A percentile compares a stretch with the other conserved stretches of the same genome.
Evolutionary conservation across 2,329 filamentous ascomycete species (phyloP).

Genomic region (Hypoxylon rubiginosum): DNA sequence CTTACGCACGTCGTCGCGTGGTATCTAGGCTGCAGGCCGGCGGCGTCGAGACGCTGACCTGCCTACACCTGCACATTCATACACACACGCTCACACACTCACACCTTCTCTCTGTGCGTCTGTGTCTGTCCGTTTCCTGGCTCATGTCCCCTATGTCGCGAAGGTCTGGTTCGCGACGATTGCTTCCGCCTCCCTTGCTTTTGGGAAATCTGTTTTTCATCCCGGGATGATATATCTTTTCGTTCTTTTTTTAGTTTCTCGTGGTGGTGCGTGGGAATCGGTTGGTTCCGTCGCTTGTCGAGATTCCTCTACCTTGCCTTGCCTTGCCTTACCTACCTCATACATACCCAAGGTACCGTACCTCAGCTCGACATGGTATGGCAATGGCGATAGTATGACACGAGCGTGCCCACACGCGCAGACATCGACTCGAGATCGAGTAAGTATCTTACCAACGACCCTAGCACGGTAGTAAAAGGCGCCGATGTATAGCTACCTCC

Average conservation of each 20-base stretch:
- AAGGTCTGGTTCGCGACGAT: slow-evolving; percentile 14
- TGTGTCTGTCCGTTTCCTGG: background rate
- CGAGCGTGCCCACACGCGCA: background rate
- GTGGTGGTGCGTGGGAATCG: background rate
- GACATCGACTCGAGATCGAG: background rate
- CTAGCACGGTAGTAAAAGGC: background rate
- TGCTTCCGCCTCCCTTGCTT: background rate
- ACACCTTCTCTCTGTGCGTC: background rate
- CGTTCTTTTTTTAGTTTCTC: slow-evolving; percentile 5
- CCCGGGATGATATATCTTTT: background rate
- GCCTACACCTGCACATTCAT: background rate
- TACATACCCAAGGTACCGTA: background rate
- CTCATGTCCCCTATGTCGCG: background rate
- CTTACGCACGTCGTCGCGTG: slow-evolving; percentile 31
- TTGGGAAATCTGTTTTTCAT: background rate
- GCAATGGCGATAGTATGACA: background rate
- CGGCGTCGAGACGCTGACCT: slow-evolving; percentile 5
- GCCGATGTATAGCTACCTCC: slow-evolving; percentile 2
- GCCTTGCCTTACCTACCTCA: background rate
- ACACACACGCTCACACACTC: background rate
- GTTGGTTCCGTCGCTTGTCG: background rate
- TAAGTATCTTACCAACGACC: background rate
- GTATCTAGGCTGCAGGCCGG: slow-evolving; percentile 21
- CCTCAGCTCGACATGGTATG: background rate
- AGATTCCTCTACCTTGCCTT: background rate